Evolutionary conservation across 768 basidiomycete genomes (phyloP), one percentile per base, ranked within the genome.

Genomic region (Lactifluus subvellereus): DNA sequence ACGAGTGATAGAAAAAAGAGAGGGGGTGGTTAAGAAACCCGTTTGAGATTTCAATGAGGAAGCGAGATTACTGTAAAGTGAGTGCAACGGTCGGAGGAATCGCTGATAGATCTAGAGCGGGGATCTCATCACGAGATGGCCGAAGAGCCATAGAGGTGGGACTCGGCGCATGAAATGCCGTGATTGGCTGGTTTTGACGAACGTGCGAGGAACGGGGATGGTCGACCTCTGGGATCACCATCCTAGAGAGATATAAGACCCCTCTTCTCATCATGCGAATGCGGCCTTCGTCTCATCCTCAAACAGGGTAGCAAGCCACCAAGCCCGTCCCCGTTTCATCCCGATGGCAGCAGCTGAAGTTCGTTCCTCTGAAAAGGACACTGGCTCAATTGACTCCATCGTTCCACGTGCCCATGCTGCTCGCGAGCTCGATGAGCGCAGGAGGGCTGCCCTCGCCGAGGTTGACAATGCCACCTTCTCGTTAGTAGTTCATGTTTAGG

Each of bases 381-480:
- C 11, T 18, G 55, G 37, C 33, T 59, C 27, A 27, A 27, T 27
- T 27, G 27, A 27, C 27, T 27, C 27, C 27, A 27, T 27, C 27
- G 2, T 3, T 27, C 27, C 27, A 27, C 27, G 27, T 27, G 27
- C 27, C 27, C 27, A 27, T 27, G 54, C 48, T 2, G 65, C 47
- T 45, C 61, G 27, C 13, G 55, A 71, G 20, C 81, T 90, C 49
- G 86, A 88, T 71, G 84, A 88, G 72, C 83, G 85, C 54, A 84
- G 94, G 65, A 82, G 89, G 18, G 85, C 84, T 40, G 93, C 94
- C 37, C 80, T 97, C 47, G 82, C 86, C 13, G 91, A 95, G 72
- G 83, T 96, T 64, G 94, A 96, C 75, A 86, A 89, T 64, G 94
- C 94, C 48, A 77, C 79, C 49, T 95, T 95, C 75, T 86, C 86